phyloP scores from a whole-genome alignment of 2,329 filamentous ascomycete genomes.

The Penicillium sumatraense region DNA sequence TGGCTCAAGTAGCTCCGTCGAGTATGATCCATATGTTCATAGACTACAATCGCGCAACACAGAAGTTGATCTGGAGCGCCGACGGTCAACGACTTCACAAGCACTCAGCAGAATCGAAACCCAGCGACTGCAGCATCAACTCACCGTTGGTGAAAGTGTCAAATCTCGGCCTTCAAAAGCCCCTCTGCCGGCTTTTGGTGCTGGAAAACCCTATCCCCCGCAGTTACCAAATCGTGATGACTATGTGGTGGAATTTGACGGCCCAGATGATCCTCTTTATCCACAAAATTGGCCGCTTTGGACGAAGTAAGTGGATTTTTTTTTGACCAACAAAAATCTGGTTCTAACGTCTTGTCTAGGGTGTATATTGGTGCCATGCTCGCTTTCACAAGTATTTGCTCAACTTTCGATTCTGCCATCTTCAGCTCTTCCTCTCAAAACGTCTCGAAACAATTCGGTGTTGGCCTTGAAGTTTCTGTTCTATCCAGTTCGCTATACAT shows the following conservation, averaged over 20 bases:
- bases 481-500: conserved; percentile 54
- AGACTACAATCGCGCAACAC: conserved; percentile 36
- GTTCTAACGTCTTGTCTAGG: conserved; percentile 10
- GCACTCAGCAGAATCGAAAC: conserved; percentile 37
- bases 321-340: not conserved
- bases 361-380: conserved; percentile 25
- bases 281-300: conserved; percentile 57
- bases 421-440: conserved; percentile 67
- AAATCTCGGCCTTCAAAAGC: conserved; percentile 28
- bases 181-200: conserved; percentile 33
- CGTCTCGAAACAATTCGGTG: conserved; percentile 55
- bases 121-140: conserved; percentile 44
- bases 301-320: conserved; percentile 46
- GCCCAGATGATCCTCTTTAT: conserved; percentile 56
- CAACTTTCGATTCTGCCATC: conserved; percentile 61
- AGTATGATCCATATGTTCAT: conserved; percentile 32
- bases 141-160: conserved; percentile 36
- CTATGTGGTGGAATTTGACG: conserved; percentile 63
- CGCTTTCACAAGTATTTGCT: conserved; percentile 36
- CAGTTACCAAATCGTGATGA: conserved; percentile 56
- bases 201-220: conserved; percentile 57
- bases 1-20: conserved; percentile 31
- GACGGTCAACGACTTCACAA: conserved; percentile 27
- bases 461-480: conserved; percentile 45
- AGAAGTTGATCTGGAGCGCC: conserved; percentile 36